Percentiles rank a stretch among this genome's conserved stretches.
Evolutionary conservation across 306 rosid genomes (phyloP).

Genomic region (Cicer judaicum): DNA sequence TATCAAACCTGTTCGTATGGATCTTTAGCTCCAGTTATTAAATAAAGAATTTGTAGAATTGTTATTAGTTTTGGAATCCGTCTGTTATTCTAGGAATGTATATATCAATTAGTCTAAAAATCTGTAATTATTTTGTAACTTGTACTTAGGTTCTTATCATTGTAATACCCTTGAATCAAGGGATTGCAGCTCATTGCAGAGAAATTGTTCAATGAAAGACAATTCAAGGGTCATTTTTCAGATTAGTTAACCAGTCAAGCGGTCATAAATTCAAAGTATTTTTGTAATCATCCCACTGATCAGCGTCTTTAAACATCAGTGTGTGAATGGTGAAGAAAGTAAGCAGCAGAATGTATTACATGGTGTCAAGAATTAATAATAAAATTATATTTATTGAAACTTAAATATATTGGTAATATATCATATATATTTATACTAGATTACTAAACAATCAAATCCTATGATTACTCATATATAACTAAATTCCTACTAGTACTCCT

Average conservation of each 20-base stretch:
- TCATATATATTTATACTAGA: too few species aligned
- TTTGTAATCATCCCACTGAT: not conserved
- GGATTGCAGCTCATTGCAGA: not conserved
- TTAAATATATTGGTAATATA: too few species aligned
- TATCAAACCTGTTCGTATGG: conserved; percentile 11
- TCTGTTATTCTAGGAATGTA: conserved; percentile 5
- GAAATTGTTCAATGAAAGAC: conserved; percentile 4
- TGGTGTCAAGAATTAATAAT: too few species aligned
- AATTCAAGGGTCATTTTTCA: not conserved
- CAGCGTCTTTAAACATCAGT: conserved; percentile 3
- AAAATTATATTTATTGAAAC: too few species aligned
- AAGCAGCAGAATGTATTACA: conserved; percentile 4
- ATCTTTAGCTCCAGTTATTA: not conserved
- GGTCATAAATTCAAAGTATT: not conserved
- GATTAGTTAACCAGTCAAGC: conserved; percentile 8
- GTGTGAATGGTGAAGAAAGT: not conserved
- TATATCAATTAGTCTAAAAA: conserved; percentile 12
- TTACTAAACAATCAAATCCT: too few species aligned
- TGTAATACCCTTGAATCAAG: conserved; percentile 5
- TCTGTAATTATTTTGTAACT: conserved; percentile 12
- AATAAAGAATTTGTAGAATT: conserved; percentile 26
- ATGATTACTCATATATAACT: too few species aligned
- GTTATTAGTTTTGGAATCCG: not conserved
- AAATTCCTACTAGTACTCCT: too few species aligned
- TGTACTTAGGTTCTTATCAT: not conserved